A percentile compares a stretch with the other conserved stretches of the same genome.
Evolutionary conservation across 306 rosid species (phyloP).

Genomic region (Hylodesmum podocarpum): DNA sequence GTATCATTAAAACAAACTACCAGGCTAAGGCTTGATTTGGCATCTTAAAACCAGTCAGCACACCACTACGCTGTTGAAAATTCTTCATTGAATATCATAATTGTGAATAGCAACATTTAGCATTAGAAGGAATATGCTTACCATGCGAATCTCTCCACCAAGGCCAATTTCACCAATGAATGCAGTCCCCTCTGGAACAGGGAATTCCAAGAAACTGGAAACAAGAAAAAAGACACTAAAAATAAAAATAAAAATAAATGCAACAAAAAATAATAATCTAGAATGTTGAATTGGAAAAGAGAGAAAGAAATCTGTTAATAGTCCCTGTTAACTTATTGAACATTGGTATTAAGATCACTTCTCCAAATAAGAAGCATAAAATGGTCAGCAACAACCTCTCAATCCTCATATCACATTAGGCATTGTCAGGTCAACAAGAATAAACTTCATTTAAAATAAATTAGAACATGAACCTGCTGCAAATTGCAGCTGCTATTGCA

Average conservation of each 20-base stretch:
- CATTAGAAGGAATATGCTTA: constrained; percentile 39
- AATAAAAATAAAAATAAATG: neutral
- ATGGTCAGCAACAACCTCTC: neutral
- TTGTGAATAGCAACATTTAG: neutral
- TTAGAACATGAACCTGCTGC: constrained; percentile 79
- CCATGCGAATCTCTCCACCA: constrained; percentile 90
- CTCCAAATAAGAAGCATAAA: constrained; percentile 23
- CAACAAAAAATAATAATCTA: neutral
- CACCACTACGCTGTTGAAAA: neutral
- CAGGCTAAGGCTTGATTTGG: neutral
- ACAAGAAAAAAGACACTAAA: neutral
- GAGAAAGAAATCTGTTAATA: neutral
- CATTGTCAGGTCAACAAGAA: constrained; percentile 2
- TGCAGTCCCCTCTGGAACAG: constrained; percentile 73
- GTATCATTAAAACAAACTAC: constrained; percentile 2
- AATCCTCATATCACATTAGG: neutral
- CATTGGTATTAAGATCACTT: neutral
- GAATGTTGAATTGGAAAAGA: neutral
- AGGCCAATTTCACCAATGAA: constrained; percentile 97
- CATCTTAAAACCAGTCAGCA: neutral
- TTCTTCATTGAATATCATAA: neutral
- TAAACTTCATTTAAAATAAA: constrained; percentile 22
- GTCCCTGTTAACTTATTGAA: neutral
- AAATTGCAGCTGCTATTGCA: constrained; percentile 92
- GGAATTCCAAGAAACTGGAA: constrained; percentile 84